These are phyloP conservation scores for Stromatinia cepivora DNA, from an alignment of 2,329 filamentous ascomycete genomes.

Conservation along the genomic window DNA sequence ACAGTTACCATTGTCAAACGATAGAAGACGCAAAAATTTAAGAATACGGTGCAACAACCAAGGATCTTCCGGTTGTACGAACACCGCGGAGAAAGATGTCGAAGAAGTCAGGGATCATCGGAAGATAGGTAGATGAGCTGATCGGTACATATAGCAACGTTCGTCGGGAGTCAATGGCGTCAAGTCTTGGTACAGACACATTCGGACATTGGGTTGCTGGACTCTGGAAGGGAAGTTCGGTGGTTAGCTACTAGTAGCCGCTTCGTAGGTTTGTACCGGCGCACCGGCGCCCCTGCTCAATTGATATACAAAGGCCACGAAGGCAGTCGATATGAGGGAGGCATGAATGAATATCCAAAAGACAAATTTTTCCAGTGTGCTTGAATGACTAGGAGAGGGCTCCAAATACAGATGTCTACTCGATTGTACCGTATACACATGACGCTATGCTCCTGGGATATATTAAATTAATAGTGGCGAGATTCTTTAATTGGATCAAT, in stretches of 20 bases:
- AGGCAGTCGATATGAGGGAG: not conserved
- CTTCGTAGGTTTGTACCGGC: conserved; percentile 2
- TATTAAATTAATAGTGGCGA: not conserved
- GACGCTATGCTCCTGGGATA: not conserved
- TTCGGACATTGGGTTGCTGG: not conserved
- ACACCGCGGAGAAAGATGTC: not conserved
- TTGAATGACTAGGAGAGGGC: conserved; percentile 1
- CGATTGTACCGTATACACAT: not conserved
- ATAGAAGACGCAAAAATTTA: conserved; percentile 41
- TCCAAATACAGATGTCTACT: not conserved
- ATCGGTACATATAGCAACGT: conserved; percentile 19
- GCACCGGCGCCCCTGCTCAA: not conserved
- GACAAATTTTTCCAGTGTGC: not conserved
- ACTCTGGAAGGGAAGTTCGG: not conserved
- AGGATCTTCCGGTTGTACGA: conserved; percentile 18
- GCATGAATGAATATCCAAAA: conserved; percentile 2
- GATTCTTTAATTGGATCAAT: not conserved
- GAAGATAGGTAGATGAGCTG: conserved; percentile 5
- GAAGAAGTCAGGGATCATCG: not conserved
- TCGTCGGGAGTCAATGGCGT: conserved; percentile 28
- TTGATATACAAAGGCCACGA: conserved; percentile 5
- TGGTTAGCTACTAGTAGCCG: conserved; percentile 1
- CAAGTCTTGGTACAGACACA: conserved; percentile 24
- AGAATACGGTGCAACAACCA: conserved; percentile 16
- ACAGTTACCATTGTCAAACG: conserved; percentile 67